Evolutionary conservation across 768 basidiomycete genomes (phyloP), one percentile per base, ranked within the genome.

Genomic region (Tricholoma sp.): DNA sequence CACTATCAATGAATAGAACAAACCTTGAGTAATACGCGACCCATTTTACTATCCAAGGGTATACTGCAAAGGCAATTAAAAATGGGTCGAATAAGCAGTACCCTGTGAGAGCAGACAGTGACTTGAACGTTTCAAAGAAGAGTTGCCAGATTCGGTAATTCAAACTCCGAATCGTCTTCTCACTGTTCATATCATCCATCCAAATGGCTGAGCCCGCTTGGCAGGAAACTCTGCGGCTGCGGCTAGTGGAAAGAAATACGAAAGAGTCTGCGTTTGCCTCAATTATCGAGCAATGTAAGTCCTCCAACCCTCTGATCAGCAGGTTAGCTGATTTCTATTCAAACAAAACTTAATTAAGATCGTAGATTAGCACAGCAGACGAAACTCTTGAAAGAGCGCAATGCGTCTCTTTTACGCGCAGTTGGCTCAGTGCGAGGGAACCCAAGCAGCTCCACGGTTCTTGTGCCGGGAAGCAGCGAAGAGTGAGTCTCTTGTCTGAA

Each of bases 201-300:
- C 52, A 61, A 76, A 93, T 94, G 87, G 84, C 86, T 54, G 89
- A 88, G 72, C 88, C 89, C 37, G 74, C 80, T 66, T 94, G 91
- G 89, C 92, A 94, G 74, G 90, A 92, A 69, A 76, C 83, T 59
- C 76, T 93, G 53, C 82, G 91, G 50, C 75, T 86, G 42, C 83
- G 91, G 63, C 85, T 98, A 53, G 79, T 85, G 62, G 88, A 91
- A 67, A 84, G 94, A 60, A 93, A 98, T 68, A 81, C 83, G 57
- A 83, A 81, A 59, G 92, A 94, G 67, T 83, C 85, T 50, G 82
- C 88, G 15, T 91, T 88, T 70, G 81, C 91, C 9, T 82, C 87
- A 41, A 80, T 98, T 59, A 94, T 98, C 59, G 91, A 95, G 67
- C 92, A 96, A 76, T 96, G 95, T 97, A 72, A 53, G 88, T 76